Evolutionary conservation across 768 basidiomycete species (phyloP), one percentile per base, ranked within the genome.

Genomic region (Termitomyces sp.): DNA sequence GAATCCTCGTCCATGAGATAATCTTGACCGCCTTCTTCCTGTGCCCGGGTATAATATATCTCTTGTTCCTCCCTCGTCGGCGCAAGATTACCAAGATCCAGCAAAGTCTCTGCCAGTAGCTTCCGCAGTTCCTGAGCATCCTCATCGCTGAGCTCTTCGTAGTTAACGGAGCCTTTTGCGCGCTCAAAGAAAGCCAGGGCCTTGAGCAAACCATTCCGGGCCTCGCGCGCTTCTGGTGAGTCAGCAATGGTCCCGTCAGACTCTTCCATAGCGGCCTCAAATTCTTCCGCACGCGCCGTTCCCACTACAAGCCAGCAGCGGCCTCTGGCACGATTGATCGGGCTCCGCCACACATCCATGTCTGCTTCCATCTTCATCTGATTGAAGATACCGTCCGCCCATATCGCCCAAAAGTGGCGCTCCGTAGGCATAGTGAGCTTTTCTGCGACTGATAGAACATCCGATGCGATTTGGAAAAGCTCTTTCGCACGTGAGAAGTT

Each of bases 291-390:
- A 25, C 74, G 70, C 20, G 84, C 83, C 34, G 77, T 74, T n/a
- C 86, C 87, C 40, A 83, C 73, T 29, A 83, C 75, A 10, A 89
- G 74, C 77, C 82, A 83, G 61, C 82, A 82, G 46, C 83, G 76
- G 3, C 84, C 86, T 17, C 86, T 71, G 15, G 82, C 78, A 25
- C 75, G 72, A 40, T 75, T 74, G 25, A 86, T 74, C 1, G 75
- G 74, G 8, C 73, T 75, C 2, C 80, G 72, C 84, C 81, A 84
- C 49, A 70, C 74, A n/a, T 79, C 80, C 65, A 78, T 79, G 62
- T 82, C 81, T 31, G 77, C 81, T 70, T 86, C 83, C 81, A 84
- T 79, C 70, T 81, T 81, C 81, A 88, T 86, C 76, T 88, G 86
- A 49, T 76, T 72, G 65, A 88, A 81, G 11, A 89, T 77, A 8